Conservation (phyloP, 371 early-diverging fungal genomes). For the Choanephora cucurbitarum region DNA sequence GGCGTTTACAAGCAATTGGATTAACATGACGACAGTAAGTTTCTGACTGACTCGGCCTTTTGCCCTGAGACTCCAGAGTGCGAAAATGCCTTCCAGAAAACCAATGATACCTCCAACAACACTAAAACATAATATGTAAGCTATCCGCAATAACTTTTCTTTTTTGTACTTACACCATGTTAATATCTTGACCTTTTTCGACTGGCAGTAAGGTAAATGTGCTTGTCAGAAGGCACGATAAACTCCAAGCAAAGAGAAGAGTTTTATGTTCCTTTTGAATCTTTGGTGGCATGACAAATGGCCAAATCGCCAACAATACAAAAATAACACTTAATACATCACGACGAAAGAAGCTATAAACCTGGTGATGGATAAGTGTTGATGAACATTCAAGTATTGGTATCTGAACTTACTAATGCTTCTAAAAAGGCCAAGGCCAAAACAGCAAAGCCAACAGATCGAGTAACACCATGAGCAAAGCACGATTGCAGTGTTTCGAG, state of each 20-base stretch:
- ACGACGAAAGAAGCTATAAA: slow-evolving; percentile 75
- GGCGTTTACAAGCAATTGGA: slow-evolving; percentile 31
- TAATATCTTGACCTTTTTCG: slow-evolving; percentile 77
- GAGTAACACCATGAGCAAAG: slow-evolving; percentile 11
- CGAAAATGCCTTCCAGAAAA: slow-evolving; percentile 8
- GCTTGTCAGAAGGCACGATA: slow-evolving; percentile 70
- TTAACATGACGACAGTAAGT: slow-evolving; percentile 5
- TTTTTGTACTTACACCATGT: slow-evolving; percentile 63
- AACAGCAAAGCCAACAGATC: slow-evolving; percentile 22
- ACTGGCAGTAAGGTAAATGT: slow-evolving; percentile 88
- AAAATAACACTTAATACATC: slow-evolving; percentile 61
- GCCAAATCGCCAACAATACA: slow-evolving; percentile 61
- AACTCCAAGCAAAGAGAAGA: slow-evolving; percentile 55
- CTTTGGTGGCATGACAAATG: slow-evolving; percentile 52
- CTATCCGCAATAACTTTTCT: no score
- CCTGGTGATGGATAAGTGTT: slow-evolving; percentile 43
- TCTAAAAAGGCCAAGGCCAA: slow-evolving; percentile 61
- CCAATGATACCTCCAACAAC: slow-evolving; percentile 28
- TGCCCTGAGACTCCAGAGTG: slow-evolving; percentile 5
- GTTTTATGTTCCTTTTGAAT: slow-evolving; percentile 49
- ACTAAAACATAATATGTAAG: slow-evolving; percentile 1
- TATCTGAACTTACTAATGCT: slow-evolving; percentile 58
- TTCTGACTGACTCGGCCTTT: slow-evolving; percentile 9
- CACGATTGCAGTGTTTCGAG: slow-evolving; percentile 29
- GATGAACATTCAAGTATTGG: background rate